Conservation (phyloP, 2,329 filamentous ascomycete genomes). For the Neonectria neomacrospora region DNA sequence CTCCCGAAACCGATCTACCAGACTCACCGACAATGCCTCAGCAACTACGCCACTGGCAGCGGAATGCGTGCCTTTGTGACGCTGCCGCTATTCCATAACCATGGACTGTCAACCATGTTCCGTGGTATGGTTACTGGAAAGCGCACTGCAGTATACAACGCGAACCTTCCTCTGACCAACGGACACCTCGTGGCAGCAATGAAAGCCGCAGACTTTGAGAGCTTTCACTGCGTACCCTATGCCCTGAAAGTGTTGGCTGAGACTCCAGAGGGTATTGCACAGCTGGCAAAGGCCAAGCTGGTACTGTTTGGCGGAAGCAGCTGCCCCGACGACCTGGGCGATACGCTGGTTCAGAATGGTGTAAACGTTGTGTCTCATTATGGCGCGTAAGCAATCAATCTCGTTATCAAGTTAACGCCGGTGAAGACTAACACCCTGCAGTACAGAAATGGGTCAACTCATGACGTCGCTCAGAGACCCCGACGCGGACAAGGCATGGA, state of each 20-base stretch:
- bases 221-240: constrained; percentile 71
- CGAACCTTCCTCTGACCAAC: constrained; percentile 63
- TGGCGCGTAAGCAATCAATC: constrained; percentile 57
- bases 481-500: constrained; percentile 38
- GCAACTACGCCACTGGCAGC: constrained; percentile 56
- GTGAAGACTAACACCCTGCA: constrained; percentile 6
- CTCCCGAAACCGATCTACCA: constrained; percentile 71
- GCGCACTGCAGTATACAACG: constrained; percentile 64
- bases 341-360: constrained; percentile 60
- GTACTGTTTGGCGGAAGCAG: constrained; percentile 67
- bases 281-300: constrained; percentile 57
- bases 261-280: constrained; percentile 61
- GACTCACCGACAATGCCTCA: constrained; percentile 61
- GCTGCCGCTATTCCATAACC: constrained; percentile 68
- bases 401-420: not conserved
- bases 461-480: constrained; percentile 39
- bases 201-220: constrained; percentile 52
- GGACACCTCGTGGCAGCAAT: constrained; percentile 58
- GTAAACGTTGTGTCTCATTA: constrained; percentile 67
- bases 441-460: constrained; percentile 41
- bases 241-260: constrained; percentile 71
- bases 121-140: constrained; percentile 62
- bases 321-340: constrained; percentile 68
- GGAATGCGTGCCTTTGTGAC: constrained; percentile 62
- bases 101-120: constrained; percentile 66